phyloP scores from a whole-genome alignment of 257 asterid species.

The Solanum piurae region DNA sequence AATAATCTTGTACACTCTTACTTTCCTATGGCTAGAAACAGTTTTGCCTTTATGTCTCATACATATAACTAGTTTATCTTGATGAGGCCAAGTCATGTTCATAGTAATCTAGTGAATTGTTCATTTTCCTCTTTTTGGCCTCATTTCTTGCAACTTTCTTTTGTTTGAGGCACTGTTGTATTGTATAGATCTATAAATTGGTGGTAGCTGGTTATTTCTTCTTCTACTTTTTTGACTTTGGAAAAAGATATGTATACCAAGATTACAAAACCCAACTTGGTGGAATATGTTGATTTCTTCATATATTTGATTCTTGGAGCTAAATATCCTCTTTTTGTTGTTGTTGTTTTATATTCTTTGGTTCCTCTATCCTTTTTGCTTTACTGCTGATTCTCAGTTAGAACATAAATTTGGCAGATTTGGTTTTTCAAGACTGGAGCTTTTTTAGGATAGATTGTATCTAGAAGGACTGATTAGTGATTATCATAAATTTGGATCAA shows the following conservation, averaged over 20 bases:
- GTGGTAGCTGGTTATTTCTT: neutral
- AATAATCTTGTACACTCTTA: neutral
- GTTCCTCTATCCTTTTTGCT: neutral
- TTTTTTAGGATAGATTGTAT: constrained; percentile 1
- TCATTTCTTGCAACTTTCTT: neutral
- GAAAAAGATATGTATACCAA: neutral
- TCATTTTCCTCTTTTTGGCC: neutral
- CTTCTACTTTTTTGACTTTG: neutral
- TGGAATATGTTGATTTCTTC: constrained; percentile 15
- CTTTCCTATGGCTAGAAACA: neutral
- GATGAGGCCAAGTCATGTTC: neutral
- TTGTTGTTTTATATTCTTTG: neutral
- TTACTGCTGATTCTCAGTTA: neutral
- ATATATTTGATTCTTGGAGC: constrained; percentile 10
- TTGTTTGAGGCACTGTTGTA: constrained; percentile 6
- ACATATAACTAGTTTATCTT: neutral
- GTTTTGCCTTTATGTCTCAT: neutral
- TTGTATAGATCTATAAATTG: constrained; percentile 1
- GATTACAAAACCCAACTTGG: constrained; percentile 20
- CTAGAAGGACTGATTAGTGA: neutral
- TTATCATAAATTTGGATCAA: constrained; percentile 5
- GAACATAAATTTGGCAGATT: constrained; percentile 15
- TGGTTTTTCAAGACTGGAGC: neutral
- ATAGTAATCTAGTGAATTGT: neutral
- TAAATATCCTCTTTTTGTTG: constrained; percentile 14